Evolutionary conservation across 1,139 yeast genomes (phyloP).

Genomic region (Yamadazyma pseudoaaseri): DNA sequence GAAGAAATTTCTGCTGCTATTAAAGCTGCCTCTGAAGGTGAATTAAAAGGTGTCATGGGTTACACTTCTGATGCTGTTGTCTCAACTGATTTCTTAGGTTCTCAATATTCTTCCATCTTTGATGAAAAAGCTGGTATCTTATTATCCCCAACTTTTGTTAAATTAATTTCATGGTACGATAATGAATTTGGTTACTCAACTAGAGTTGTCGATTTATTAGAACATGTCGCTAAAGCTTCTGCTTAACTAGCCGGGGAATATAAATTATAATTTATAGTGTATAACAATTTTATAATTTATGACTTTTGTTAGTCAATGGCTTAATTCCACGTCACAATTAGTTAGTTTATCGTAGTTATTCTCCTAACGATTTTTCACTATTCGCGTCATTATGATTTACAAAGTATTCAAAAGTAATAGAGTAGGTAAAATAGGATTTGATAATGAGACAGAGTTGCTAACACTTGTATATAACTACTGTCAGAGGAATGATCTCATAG

Average conservation of each 20-base stretch:
- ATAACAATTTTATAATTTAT: slow-evolving; percentile 1
- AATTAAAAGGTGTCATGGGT: slow-evolving; percentile 72
- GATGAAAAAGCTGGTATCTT: slow-evolving; percentile 86
- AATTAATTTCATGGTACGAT: slow-evolving; percentile 88
- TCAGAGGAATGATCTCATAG: slow-evolving; percentile 1
- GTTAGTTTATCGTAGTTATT: too few relatives aligned
- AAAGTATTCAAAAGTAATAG: slow-evolving; percentile 2
- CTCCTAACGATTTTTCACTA: too few relatives aligned
- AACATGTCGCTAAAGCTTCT: slow-evolving; percentile 61
- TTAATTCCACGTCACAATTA: too few relatives aligned
- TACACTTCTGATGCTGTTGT: slow-evolving; percentile 88
- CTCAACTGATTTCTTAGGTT: slow-evolving; percentile 80
- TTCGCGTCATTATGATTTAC: background rate
- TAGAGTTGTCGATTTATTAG: slow-evolving; percentile 84
- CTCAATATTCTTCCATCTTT: slow-evolving; percentile 75
- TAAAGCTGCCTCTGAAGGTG: slow-evolving; percentile 69
- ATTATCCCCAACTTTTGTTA: slow-evolving; percentile 78
- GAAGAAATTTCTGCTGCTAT: slow-evolving; percentile 73
- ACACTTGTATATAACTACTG: slow-evolving; percentile 1
- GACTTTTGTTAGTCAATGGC: background rate
- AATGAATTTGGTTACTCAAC: slow-evolving; percentile 91
- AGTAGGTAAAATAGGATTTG: background rate
- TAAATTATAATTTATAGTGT: slow-evolving; percentile 1
- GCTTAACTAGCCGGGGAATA: slow-evolving; percentile 24
- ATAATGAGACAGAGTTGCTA: slow-evolving; percentile 1